Base-by-base conservation (phyloP, 1,139 yeast species). In the Pneumocystis carinii region DNA sequence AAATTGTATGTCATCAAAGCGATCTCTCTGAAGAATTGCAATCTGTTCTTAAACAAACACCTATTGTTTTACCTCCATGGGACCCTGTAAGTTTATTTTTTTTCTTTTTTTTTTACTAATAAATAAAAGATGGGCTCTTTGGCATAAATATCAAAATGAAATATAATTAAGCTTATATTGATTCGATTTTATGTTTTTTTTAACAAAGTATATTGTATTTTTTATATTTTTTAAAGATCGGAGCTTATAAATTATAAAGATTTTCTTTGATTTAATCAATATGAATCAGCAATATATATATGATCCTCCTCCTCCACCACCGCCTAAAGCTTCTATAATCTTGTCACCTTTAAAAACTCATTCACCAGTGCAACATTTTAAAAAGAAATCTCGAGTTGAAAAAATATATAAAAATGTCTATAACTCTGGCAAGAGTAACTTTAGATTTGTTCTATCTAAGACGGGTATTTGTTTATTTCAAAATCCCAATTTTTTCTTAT, bases 21-120 rank as follows among this genome's bases (percentile, higher is more conserved):
- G 83, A 77, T 68, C 81, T 79, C 17, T 74, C 75, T 59, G 76
- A 77, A 70, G 73, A 76, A 66, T 75, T 78, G 53, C 79, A 77
- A 5, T 71, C 80, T 59, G 82, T 81, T 81, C 79, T 81, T 74
- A 3, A 37, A 4, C 66, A 72, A 60, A 79, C 81, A 72, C 77
- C 82, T 32, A 75, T 68, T 42, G 79, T 77, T n/a, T 77, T 84
- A 65, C 88, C 88, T 62, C 80, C 75, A 69, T 83, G 81, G 73
- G 88, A 84, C 70, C 87, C 87, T 24, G 55, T 48, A 17, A 24
- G 55, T 48, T 48, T 48, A n/a, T 2, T 12, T 48, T 24, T 48
- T 48, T 48, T 48, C 32, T 37, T 37, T 37, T 5, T 48, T 48
- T 24, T 48, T 48, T 24, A 24, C 24, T 48, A 48, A 48, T 48